Percentiles rank a stretch among this genome's conserved stretches.
These are phyloP conservation scores for Cryptosporidium muris DNA, from an alignment of 169 alveolate genomes.

Conservation along the genomic window DNA sequence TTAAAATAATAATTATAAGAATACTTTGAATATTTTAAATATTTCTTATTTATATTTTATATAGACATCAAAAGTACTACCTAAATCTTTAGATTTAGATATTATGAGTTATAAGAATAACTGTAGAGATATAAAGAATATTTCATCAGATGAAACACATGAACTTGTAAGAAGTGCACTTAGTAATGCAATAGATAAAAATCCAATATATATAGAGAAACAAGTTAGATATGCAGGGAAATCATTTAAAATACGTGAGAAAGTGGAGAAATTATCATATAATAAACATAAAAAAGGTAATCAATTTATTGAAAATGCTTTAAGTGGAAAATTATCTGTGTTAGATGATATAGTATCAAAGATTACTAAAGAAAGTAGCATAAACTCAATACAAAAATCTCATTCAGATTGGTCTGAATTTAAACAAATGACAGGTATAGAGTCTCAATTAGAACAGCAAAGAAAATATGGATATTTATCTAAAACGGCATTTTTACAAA, in stretches of 20 bases:
- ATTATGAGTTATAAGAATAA: slow-evolving; percentile 28
- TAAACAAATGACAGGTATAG: slow-evolving; percentile 62
- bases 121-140: slow-evolving; percentile 13
- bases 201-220: slow-evolving; percentile 21
- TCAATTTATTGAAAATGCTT: not conserved
- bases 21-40: not conserved
- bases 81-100: slow-evolving; percentile 27
- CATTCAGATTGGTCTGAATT: slow-evolving; percentile 68
- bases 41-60: not conserved
- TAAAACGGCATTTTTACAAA: slow-evolving; percentile 61
- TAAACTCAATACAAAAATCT: slow-evolving; percentile 59
- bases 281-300: not conserved
- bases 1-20: too few species aligned
- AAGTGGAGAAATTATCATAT: not conserved
- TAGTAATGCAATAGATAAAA: slow-evolving; percentile 16
- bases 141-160: slow-evolving; percentile 14
- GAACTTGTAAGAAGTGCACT: slow-evolving; percentile 30
- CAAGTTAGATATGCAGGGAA: slow-evolving; percentile 63
- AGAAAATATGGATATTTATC: slow-evolving; percentile 65
- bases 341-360: slow-evolving; percentile 29
- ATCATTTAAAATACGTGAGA: slow-evolving; percentile 30
- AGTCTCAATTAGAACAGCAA: slow-evolving; percentile 61
- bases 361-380: not conserved
- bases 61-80: slow-evolving; percentile 50
- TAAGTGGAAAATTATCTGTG: slow-evolving; percentile 10